These are phyloP conservation scores for Hypoxylon sp. DNA, from an alignment of 2,329 filamentous ascomycete species.

Conservation along the genomic window DNA sequence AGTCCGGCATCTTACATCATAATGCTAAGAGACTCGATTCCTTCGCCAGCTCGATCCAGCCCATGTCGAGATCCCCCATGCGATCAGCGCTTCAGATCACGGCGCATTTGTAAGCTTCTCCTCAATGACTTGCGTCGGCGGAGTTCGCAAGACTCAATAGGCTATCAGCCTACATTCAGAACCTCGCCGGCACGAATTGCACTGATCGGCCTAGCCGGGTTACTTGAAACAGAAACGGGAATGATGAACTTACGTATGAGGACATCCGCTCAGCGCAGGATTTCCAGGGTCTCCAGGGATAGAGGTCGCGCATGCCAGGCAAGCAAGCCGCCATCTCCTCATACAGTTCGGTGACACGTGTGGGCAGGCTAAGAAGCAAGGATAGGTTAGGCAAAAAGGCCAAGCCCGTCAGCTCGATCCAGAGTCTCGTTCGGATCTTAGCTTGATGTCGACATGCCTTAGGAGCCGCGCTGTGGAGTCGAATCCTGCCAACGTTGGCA, in stretches of 20 bases:
- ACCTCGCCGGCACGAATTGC: too few relatives aligned
- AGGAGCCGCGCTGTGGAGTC: neutral
- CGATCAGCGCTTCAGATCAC: neutral
- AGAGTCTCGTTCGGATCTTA: neutral
- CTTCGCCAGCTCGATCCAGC: neutral
- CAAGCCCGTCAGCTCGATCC: neutral
- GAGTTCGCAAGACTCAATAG: too few relatives aligned
- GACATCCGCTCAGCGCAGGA: too few relatives aligned
- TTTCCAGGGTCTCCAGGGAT: too few relatives aligned
- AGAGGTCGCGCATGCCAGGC: too few relatives aligned
- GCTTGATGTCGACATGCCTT: neutral
- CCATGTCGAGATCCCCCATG: neutral
- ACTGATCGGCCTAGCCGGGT: too few relatives aligned
- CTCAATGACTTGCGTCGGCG: too few relatives aligned
- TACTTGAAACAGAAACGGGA: neutral
- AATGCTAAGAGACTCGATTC: neutral
- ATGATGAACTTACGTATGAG: neutral
- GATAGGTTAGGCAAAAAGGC: neutral
- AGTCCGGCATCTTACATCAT: neutral
- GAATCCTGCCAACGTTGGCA: neutral
- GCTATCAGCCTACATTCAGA: too few relatives aligned
- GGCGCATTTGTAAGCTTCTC: neutral
- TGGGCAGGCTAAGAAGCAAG: neutral
- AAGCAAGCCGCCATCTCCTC: neutral
- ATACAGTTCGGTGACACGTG: neutral